Evolutionary conservation across 2,329 filamentous ascomycete genomes (phyloP).

Genomic region (Pestalotiopsis sp.): DNA sequence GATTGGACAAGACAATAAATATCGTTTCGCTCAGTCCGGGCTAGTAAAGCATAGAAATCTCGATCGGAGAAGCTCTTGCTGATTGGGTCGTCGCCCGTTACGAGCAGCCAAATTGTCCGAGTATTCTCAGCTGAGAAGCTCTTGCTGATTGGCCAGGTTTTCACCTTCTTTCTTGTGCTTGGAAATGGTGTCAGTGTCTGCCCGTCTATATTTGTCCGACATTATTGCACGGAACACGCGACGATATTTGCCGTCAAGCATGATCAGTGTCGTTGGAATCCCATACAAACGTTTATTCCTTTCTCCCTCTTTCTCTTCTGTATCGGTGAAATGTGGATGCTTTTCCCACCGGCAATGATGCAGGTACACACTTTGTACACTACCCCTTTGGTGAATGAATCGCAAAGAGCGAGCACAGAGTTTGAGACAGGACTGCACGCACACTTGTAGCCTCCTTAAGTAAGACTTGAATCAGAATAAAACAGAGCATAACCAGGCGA

Average conservation of each 20-base stretch:
- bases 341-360: too few species aligned
- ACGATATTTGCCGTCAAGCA: too few species aligned
- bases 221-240: too few species aligned
- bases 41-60: background rate
- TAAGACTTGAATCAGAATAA: background rate
- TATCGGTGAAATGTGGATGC: too few species aligned
- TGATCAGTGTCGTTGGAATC: too few species aligned
- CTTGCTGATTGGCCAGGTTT: background rate
- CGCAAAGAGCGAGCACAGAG: background rate
- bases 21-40: background rate
- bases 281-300: background rate
- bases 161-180: background rate
- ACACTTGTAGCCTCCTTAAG: background rate
- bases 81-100: background rate
- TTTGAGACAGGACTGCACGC: background rate
- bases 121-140: background rate
- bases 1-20: constrained; percentile 1
- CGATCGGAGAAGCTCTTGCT: constrained; percentile 9
- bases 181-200: background rate
- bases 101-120: background rate
- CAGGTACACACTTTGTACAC: too few species aligned
- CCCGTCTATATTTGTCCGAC: background rate
- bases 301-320: background rate
- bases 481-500: background rate
- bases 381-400: background rate